Evolutionary conservation across 2,329 filamentous ascomycete genomes (phyloP).

Genomic region (Penicillium sp.): DNA sequence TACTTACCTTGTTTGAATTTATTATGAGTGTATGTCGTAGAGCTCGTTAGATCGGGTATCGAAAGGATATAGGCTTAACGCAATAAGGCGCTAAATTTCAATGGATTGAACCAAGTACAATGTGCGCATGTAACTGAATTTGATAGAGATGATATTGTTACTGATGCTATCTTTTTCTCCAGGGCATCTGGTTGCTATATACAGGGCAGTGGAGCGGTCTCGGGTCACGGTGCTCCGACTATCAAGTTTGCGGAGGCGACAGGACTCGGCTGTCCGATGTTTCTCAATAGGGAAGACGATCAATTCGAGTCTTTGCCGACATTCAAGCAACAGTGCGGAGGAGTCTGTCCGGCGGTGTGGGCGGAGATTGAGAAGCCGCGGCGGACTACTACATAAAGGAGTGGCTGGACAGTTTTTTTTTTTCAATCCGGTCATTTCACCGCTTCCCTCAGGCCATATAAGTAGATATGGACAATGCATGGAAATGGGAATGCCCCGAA

Average conservation of each 20-base stretch:
- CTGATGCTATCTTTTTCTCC: background rate
- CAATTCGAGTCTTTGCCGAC: background rate
- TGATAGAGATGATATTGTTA: no score
- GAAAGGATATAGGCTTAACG: background rate
- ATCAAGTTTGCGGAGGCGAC: slow-evolving; percentile 9
- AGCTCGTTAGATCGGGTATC: background rate
- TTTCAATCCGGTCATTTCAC: no score
- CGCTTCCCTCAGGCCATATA: no score
- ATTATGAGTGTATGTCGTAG: background rate
- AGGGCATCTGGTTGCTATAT: slow-evolving; percentile 20
- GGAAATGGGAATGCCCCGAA: background rate
- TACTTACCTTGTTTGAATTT: slow-evolving; percentile 13
- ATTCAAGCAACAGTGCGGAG: background rate
- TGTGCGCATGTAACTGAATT: background rate
- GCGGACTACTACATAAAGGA: no score
- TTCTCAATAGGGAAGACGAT: background rate
- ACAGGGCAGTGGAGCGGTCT: slow-evolving; percentile 21
- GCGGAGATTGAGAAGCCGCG: background rate
- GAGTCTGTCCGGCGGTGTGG: background rate
- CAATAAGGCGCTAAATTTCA: background rate
- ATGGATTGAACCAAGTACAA: background rate
- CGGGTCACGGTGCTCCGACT: slow-evolving; percentile 40
- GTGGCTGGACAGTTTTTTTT: no score
- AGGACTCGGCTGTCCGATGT: slow-evolving; percentile 19
- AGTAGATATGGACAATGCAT: no score